A percentile compares a stretch with the other conserved stretches of the same genome.
These are phyloP conservation scores for Cryomyces minteri DNA, from an alignment of 495 filamentous ascomycete species.

Conservation along the genomic window DNA sequence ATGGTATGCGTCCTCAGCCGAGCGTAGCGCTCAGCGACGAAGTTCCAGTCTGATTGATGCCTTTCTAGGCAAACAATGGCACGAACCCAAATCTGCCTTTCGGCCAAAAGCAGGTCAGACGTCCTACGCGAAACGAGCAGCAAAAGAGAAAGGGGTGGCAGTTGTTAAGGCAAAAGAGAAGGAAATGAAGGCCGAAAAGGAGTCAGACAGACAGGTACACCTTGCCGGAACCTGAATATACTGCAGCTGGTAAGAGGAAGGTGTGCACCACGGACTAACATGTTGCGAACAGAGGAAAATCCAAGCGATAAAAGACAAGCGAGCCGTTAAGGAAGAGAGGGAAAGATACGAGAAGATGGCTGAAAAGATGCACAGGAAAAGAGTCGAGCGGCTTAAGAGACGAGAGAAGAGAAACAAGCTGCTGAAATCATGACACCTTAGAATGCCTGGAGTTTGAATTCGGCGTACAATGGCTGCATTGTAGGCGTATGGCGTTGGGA, in stretches of 20 bases:
- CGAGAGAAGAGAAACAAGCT: slow-evolving; percentile 96
- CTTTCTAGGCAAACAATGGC: slow-evolving; percentile 84
- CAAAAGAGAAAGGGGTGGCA: slow-evolving; percentile 40
- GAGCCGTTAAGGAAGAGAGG: slow-evolving; percentile 79
- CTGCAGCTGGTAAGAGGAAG: not conserved
- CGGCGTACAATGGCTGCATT: too few species aligned
- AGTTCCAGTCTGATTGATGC: too few species aligned
- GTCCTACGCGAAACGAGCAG: slow-evolving; percentile 57
- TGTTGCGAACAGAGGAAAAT: slow-evolving; percentile 41
- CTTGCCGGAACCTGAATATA: not conserved
- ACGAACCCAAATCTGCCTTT: slow-evolving; percentile 64
- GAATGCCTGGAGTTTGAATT: not conserved
- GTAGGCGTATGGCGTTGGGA: not conserved
- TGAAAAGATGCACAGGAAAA: slow-evolving; percentile 91
- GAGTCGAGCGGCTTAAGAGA: slow-evolving; percentile 80
- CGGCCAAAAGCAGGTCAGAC: slow-evolving; percentile 59
- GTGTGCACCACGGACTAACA: not conserved
- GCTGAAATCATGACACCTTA: slow-evolving; percentile 54
- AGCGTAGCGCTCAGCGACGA: not conserved
- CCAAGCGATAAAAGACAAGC: slow-evolving; percentile 61
- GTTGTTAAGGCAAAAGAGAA: slow-evolving; percentile 76
- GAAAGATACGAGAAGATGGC: slow-evolving; percentile 87
- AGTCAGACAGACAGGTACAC: slow-evolving; percentile 62
- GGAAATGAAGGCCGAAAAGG: slow-evolving; percentile 92
- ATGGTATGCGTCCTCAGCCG: slow-evolving; percentile 27